Evolutionary conservation across 2,329 filamentous ascomycete genomes (phyloP).

Genomic region (Rhinocladiella similis): DNA sequence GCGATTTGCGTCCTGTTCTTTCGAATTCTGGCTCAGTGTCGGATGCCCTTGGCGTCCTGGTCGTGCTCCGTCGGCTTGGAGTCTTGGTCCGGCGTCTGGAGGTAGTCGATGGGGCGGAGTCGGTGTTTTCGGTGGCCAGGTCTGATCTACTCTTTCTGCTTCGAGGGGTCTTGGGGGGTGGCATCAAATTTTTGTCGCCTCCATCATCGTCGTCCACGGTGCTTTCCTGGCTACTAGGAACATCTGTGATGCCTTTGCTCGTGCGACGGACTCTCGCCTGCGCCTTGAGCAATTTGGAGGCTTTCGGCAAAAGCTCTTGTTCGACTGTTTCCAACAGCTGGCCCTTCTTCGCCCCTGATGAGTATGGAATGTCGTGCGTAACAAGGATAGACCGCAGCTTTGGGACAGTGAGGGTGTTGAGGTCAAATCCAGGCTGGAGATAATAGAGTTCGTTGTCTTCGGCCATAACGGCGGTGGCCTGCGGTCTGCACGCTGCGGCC

Average conservation of each 20-base stretch:
- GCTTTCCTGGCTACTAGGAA: slow-evolving; percentile 65
- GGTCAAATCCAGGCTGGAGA: slow-evolving; percentile 82
- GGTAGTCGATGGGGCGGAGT: slow-evolving; percentile 35
- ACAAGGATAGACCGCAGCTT: slow-evolving; percentile 88
- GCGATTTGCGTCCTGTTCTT: slow-evolving; percentile 52
- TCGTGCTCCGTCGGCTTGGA: slow-evolving; percentile 52
- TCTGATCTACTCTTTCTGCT: slow-evolving; percentile 39
- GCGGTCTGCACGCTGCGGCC: not conserved
- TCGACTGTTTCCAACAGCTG: slow-evolving; percentile 84
- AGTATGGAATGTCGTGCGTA: slow-evolving; percentile 80
- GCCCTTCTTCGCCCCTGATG: slow-evolving; percentile 86
- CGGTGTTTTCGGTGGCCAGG: slow-evolving; percentile 38
- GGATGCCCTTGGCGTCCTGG: slow-evolving; percentile 51
- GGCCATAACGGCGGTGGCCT: slow-evolving; percentile 23
- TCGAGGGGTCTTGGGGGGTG: slow-evolving; percentile 52
- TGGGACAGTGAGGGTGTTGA: slow-evolving; percentile 78
- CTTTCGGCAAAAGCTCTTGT: slow-evolving; percentile 74
- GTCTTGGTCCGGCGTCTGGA: slow-evolving; percentile 55
- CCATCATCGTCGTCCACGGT: slow-evolving; percentile 63
- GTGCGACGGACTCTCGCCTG: slow-evolving; percentile 80
- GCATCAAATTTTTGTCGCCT: slow-evolving; percentile 44
- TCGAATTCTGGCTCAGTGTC: slow-evolving; percentile 53
- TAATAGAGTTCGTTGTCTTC: slow-evolving; percentile 73
- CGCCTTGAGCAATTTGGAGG: slow-evolving; percentile 71
- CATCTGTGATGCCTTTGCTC: slow-evolving; percentile 76